A percentile compares a stretch with the other conserved stretches of the same genome.
Evolutionary conservation across 106 monocot species (phyloP).

Genomic region (Hemerocallis citrina): DNA sequence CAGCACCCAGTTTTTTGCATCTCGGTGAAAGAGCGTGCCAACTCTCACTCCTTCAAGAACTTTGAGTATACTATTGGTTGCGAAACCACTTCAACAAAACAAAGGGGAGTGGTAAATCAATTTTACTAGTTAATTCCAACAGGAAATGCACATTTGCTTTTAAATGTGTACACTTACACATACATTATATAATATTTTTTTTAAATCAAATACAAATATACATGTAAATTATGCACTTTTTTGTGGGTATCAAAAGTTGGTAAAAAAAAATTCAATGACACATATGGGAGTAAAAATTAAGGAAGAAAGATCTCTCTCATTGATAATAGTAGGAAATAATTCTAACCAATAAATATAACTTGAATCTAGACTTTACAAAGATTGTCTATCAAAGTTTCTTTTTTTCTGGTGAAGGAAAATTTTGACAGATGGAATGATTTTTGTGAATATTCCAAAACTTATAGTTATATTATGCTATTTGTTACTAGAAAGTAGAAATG

Average conservation of each 20-base stretch:
- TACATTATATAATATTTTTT: neutral
- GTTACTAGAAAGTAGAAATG: neutral
- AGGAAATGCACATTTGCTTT: too few species aligned
- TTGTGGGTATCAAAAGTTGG: neutral
- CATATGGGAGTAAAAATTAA: neutral
- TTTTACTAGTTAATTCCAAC: neutral
- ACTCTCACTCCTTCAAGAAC: conserved; percentile 73
- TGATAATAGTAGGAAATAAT: too few species aligned
- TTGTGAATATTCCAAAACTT: too few species aligned
- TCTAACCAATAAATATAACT: too few species aligned
- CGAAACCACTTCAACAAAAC: conserved; percentile 51
- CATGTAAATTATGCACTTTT: neutral
- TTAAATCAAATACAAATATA: neutral
- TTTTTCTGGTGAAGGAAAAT: too few species aligned
- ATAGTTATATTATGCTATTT: too few species aligned
- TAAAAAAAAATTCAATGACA: neutral
- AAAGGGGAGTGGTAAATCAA: neutral
- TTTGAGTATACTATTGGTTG: conserved; percentile 53
- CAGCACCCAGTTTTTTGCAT: conserved; percentile 49
- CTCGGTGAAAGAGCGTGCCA: conserved; percentile 79
- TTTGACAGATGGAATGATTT: too few species aligned
- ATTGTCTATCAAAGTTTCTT: too few species aligned
- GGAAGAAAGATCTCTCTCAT: too few species aligned
- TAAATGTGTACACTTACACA: neutral
- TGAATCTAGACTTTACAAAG: too few species aligned